These are phyloP conservation scores for Sporopachydermia cereana DNA, from an alignment of 1,139 yeast species.

Conservation along the genomic window DNA sequence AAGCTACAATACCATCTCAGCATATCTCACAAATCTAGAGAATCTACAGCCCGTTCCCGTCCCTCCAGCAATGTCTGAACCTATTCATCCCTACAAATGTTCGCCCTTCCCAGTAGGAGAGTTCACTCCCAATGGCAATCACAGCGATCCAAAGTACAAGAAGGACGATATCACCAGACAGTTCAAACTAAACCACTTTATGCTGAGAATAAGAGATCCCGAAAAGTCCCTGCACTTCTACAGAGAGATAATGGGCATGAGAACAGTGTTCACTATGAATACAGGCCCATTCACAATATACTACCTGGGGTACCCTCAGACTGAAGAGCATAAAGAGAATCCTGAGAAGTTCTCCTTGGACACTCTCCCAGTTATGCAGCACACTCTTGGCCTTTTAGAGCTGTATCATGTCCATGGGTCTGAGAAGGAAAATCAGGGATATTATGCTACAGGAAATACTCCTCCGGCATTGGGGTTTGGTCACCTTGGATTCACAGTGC, in stretches of 20 bases:
- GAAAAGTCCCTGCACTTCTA: slow-evolving; percentile 65
- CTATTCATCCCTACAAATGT: slow-evolving; percentile 1
- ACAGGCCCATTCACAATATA: slow-evolving; percentile 64
- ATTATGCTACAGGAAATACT: slow-evolving; percentile 79
- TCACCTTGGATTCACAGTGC: slow-evolving; percentile 67
- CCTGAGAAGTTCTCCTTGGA: slow-evolving; percentile 23
- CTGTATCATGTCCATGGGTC: slow-evolving; percentile 95
- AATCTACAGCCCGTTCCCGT: too few relatives aligned
- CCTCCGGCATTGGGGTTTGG: slow-evolving; percentile 67
- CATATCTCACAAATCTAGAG: too few relatives aligned
- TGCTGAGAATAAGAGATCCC: slow-evolving; percentile 89
- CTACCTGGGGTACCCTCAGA: slow-evolving; percentile 62
- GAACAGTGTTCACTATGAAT: slow-evolving; percentile 43
- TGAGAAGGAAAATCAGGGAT: slow-evolving; percentile 61
- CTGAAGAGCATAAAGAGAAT: slow-evolving; percentile 16
- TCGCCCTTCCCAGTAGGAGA: slow-evolving; percentile 5
- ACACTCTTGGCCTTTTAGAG: slow-evolving; percentile 49
- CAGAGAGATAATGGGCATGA: slow-evolving; percentile 69
- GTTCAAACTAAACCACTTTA: slow-evolving; percentile 67
- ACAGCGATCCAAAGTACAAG: not conserved
- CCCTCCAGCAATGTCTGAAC: slow-evolving; percentile 4
- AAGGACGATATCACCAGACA: not conserved
- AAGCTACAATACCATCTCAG: too few relatives aligned
- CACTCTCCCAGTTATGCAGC: slow-evolving; percentile 18
- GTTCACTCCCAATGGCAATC: not conserved